Conservation (phyloP, 768 basidiomycete species). For the Xerocomellus amylosporus region DNA sequence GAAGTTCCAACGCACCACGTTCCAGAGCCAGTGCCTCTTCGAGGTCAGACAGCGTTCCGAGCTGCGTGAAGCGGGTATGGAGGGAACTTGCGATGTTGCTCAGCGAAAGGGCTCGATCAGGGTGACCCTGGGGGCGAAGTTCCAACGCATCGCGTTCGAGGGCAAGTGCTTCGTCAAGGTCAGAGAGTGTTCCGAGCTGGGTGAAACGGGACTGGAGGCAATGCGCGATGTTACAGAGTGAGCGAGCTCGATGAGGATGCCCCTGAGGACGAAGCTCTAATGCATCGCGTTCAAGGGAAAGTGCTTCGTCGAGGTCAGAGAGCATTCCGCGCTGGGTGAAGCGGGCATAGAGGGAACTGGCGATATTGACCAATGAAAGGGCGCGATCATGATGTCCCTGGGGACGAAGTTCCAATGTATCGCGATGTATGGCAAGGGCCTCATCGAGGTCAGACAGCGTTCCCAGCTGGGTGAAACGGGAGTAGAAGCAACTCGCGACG, state of each 20-base stretch:
- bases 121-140: background rate
- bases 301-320: background rate
- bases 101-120: background rate
- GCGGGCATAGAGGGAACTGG: background rate
- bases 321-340: background rate
- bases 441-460: no score
- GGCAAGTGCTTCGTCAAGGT: conserved; percentile 2
- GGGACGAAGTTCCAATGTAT: background rate
- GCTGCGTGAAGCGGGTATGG: background rate
- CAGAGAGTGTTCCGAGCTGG: background rate
- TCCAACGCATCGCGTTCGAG: background rate
- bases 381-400: background rate
- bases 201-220: background rate
- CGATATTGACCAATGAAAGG: background rate
- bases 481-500: background rate
- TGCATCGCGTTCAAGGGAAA: background rate
- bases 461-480: background rate
- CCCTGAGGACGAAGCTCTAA: background rate
- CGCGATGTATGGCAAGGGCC: background rate
- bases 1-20: background rate
- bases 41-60: background rate
- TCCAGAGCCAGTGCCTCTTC: background rate
- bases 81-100: background rate
- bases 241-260: background rate
- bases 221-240: background rate